phyloP scores from a whole-genome alignment of 805 yeast species.

The Komagataella mondaviorum region DNA sequence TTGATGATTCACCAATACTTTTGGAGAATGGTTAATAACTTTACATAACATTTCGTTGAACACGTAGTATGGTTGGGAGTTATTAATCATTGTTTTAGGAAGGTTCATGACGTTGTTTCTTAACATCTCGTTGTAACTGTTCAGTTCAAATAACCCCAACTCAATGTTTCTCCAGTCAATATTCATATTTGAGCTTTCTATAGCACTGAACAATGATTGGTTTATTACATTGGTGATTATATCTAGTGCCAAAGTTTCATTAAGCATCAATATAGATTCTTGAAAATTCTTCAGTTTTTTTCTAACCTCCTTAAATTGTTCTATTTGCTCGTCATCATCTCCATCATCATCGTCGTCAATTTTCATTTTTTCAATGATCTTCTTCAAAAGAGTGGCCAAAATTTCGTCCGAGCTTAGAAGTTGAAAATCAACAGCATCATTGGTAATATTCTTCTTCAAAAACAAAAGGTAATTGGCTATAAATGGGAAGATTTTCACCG shows the following conservation, averaged over 20 bases:
- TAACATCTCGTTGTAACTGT: conserved; percentile 66
- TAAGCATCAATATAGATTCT: conserved; percentile 53
- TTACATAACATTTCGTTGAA: conserved; percentile 49
- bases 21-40: conserved; percentile 19
- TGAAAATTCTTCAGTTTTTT: conserved; percentile 63
- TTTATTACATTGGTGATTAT: conserved; percentile 34
- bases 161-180: conserved; percentile 77
- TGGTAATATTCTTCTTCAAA: conserved; percentile 40
- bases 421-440: conserved; percentile 18
- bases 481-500: conserved; percentile 72
- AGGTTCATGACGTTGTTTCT: conserved; percentile 65
- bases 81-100: conserved; percentile 50
- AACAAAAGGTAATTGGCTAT: conserved; percentile 61
- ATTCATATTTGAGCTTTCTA: conserved; percentile 5
- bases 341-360: conserved; percentile 50
- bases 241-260: conserved; percentile 20
- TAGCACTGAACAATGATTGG: conserved; percentile 15
- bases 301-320: conserved; percentile 73
- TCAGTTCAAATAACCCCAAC: conserved; percentile 73
- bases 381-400: conserved; percentile 48
- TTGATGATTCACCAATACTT: conserved; percentile 53
- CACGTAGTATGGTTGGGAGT: conserved; percentile 50
- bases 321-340: conserved; percentile 59
- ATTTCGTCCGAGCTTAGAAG: conserved; percentile 27
- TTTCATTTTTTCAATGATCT: conserved; percentile 65